Conservation (phyloP, 345 rosid species). For the Sisymbrium irio region DNA sequence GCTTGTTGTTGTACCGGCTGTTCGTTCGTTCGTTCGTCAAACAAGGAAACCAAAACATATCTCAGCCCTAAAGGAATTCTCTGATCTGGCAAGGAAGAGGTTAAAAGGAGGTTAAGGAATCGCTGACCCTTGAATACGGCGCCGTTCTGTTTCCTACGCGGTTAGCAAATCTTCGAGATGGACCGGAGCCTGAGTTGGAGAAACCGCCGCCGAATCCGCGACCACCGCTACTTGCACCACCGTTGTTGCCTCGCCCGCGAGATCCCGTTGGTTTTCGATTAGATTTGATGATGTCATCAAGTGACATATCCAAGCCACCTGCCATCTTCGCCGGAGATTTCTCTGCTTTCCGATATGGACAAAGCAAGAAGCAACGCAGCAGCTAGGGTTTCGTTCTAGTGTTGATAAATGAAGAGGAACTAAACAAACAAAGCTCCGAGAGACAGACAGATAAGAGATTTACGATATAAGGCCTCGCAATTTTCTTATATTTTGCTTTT, state of each 20-base stretch:
- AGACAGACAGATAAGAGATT: background rate
- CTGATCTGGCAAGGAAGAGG: conserved; percentile 27
- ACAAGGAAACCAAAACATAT: conserved; percentile 36
- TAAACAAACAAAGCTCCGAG: background rate
- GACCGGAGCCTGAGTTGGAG: conserved; percentile 35
- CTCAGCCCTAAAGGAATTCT: conserved; percentile 26
- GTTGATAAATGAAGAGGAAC: background rate
- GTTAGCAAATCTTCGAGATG: conserved; percentile 46
- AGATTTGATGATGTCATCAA: conserved; percentile 62
- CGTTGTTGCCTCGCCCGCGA: conserved; percentile 38
- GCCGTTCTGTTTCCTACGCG: conserved; percentile 45
- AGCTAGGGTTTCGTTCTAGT: conserved; percentile 21
- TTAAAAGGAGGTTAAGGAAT: conserved; percentile 18
- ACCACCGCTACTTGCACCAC: conserved; percentile 24
- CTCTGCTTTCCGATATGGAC: conserved; percentile 1
- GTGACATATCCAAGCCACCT: conserved; percentile 62
- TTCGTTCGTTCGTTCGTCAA: conserved; percentile 30
- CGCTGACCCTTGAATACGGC: conserved; percentile 52
- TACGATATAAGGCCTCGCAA: background rate
- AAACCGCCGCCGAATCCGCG: conserved; percentile 30
- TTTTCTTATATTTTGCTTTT: background rate
- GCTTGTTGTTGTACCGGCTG: conserved; percentile 46
- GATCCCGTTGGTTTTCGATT: conserved; percentile 49
- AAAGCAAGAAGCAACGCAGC: background rate
- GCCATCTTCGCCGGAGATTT: conserved; percentile 44